phyloP scores from a whole-genome alignment of 768 basidiomycete genomes.

The Daedaleopsis nitida region DNA sequence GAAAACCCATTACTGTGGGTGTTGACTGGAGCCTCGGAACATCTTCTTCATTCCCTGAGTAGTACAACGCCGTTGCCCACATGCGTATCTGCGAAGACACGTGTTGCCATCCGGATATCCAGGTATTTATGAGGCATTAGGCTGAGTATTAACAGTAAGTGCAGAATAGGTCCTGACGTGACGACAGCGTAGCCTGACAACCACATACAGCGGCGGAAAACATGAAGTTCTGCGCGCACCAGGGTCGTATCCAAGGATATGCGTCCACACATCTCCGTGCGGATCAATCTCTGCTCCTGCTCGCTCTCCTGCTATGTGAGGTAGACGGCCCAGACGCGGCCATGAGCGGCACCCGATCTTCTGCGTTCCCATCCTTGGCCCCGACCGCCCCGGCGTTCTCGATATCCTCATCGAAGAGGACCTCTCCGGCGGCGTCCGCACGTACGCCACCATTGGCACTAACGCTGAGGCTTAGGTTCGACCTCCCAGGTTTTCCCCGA shows the following conservation, averaged over 20 bases:
- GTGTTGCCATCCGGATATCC: no score
- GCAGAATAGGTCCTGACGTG: background rate
- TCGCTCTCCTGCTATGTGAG: constrained; percentile 18
- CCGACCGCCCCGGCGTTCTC: constrained; percentile 23
- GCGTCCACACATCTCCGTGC: background rate
- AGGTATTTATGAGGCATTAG: constrained; percentile 3
- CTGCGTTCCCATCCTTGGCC: constrained; percentile 20
- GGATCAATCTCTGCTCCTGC: constrained; percentile 18
- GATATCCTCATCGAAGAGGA: constrained; percentile 67
- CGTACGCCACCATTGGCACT: constrained; percentile 19
- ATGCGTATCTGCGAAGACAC: no score
- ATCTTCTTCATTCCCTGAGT: no score
- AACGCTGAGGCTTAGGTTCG: constrained; percentile 21
- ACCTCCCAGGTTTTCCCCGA: constrained; percentile 24
- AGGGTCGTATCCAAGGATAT: background rate
- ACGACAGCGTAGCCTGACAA: background rate
- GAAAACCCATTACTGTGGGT: background rate
- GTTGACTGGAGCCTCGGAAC: background rate
- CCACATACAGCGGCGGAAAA: background rate
- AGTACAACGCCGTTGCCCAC: no score
- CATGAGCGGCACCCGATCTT: constrained; percentile 30
- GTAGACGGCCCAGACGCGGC: constrained; percentile 13
- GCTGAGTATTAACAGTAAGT: background rate
- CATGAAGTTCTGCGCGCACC: background rate
- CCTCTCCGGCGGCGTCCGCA: constrained; percentile 39